Evolutionary conservation across 176 grass and related monocot species (phyloP).

Genomic region (Aegilops bicornis): DNA sequence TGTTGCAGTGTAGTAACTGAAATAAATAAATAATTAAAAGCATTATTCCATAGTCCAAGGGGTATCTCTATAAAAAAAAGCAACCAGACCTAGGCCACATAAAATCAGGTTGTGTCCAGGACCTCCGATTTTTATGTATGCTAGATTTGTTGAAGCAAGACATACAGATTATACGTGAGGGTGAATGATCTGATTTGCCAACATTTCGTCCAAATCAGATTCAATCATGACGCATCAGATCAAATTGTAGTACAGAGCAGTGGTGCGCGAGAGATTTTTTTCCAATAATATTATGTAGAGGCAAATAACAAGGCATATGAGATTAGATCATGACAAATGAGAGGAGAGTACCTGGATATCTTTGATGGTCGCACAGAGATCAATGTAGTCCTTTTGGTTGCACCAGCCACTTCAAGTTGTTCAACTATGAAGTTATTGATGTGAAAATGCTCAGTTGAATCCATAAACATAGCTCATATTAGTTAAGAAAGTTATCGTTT

Average conservation of each 20-base stretch:
- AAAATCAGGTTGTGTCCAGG: neutral
- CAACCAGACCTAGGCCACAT: no score
- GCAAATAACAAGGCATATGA: neutral
- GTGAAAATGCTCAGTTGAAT: no score
- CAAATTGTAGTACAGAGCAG: neutral
- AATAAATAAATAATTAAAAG: neutral
- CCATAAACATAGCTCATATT: no score
- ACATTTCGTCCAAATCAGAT: neutral
- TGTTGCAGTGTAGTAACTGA: neutral
- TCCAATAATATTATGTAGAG: neutral
- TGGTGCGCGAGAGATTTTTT: neutral
- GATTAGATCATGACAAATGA: neutral
- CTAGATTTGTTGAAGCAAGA: neutral
- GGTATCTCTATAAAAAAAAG: neutral
- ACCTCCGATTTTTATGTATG: neutral
- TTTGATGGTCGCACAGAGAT: no score
- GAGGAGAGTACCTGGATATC: no score
- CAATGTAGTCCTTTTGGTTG: no score
- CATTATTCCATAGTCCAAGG: neutral
- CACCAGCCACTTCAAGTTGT: no score
- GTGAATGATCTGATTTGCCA: neutral
- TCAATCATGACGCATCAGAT: neutral
- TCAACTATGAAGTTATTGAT: no score
- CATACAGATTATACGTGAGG: neutral
- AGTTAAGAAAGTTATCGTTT: no score